phyloP scores from a whole-genome alignment of 495 filamentous ascomycete genomes.

The Penicillium cataractarum region DNA sequence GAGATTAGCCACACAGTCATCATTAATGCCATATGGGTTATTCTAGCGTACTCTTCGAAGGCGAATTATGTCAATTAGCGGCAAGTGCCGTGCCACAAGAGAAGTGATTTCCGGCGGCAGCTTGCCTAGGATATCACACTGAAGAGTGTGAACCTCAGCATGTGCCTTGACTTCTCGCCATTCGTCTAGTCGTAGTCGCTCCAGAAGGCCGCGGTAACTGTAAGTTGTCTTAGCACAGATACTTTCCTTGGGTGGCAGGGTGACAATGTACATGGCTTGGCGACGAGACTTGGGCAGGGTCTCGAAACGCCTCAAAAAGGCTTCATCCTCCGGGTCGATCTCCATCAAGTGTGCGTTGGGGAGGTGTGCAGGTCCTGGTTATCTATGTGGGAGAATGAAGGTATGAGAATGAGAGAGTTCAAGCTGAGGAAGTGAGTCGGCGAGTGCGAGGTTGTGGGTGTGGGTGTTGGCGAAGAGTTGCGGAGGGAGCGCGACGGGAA shows the following conservation, averaged over 20 bases:
- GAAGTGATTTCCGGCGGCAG: conserved; percentile 40
- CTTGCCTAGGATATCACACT: conserved; percentile 37
- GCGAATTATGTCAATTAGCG: conserved; percentile 29
- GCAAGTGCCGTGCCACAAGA: conserved; percentile 29
- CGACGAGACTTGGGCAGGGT: neutral
- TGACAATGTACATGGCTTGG: neutral
- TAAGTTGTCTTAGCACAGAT: neutral
- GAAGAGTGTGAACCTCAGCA: conserved; percentile 24
- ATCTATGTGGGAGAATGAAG: too few relatives aligned
- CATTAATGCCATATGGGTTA: too few relatives aligned
- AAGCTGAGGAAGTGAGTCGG: too few relatives aligned
- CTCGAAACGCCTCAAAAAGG: neutral
- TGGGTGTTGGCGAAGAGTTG: too few relatives aligned
- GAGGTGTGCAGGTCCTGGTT: too few relatives aligned
- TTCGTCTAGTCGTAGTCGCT: conserved; percentile 33
- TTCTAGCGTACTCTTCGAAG: conserved; percentile 36
- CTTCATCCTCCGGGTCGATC: neutral
- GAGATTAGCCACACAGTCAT: too few relatives aligned
- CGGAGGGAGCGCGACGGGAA: too few relatives aligned
- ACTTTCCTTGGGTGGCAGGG: neutral
- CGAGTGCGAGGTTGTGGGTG: too few relatives aligned
- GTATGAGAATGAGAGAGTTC: too few relatives aligned
- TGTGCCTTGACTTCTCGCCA: conserved; percentile 35
- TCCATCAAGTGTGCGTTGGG: neutral
- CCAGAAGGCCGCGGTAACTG: conserved; percentile 34